Conservation (phyloP, 257 asterid species). For the Orobanche coerulescens region DNA sequence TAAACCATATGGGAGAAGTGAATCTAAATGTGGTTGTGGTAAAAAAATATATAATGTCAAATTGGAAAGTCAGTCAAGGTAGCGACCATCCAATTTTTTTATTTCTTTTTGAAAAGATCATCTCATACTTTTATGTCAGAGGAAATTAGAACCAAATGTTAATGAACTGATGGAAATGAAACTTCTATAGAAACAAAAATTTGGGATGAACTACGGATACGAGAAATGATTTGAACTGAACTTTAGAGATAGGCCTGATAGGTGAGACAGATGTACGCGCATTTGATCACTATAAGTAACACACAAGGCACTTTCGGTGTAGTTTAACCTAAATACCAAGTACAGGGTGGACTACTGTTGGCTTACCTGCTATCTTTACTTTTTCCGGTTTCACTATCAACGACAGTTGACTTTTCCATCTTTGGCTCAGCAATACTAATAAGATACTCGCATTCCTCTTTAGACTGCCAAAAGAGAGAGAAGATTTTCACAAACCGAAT, state of each 20-base stretch:
- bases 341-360: background rate
- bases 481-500: conserved; percentile 12
- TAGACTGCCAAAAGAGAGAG: conserved; percentile 48
- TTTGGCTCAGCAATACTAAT: conserved; percentile 78
- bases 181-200: background rate
- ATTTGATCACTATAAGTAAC: conserved; percentile 2
- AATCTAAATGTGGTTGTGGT: background rate
- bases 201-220: background rate
- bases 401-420: conserved; percentile 87
- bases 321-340: conserved; percentile 12
- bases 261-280: background rate
- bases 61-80: conserved; percentile 5
- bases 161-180: too few relatives aligned
- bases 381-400: conserved; percentile 82
- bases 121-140: background rate
- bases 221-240: background rate
- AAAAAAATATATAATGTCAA: conserved; percentile 8
- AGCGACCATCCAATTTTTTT: conserved; percentile 1
- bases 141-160: background rate
- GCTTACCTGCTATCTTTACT: conserved; percentile 87
- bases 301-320: background rate
- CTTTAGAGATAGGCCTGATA: conserved; percentile 6
- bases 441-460: conserved; percentile 89
- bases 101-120: background rate
- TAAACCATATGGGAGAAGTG: background rate